Conservation (phyloP, 1,284 basidiomycete species). For the Tilletia indica region DNA sequence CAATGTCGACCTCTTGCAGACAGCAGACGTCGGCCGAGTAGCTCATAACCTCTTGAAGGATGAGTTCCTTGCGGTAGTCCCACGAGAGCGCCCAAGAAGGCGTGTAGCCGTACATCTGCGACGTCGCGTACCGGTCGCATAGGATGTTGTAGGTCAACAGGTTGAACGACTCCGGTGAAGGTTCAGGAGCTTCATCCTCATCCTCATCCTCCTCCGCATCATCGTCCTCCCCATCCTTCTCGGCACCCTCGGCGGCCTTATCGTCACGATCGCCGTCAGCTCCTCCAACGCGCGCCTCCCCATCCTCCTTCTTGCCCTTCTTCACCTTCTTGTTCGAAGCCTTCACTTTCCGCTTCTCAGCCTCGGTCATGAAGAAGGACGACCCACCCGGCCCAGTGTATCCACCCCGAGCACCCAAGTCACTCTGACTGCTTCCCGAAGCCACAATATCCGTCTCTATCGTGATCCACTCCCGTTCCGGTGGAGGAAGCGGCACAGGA, state of each 20-base stretch:
- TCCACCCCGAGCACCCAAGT: constrained; percentile 44
- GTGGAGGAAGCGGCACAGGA: constrained; percentile 77
- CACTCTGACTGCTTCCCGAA: constrained; percentile 46
- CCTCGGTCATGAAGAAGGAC: no score
- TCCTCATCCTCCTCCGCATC: constrained; percentile 13
- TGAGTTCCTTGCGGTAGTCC: constrained; percentile 89
- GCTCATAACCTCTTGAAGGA: constrained; percentile 79
- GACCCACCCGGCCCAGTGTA: constrained; percentile 23
- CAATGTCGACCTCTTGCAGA: constrained; percentile 84
- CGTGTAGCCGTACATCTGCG: constrained; percentile 90
- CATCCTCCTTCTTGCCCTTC: neutral
- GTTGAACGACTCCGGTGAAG: constrained; percentile 67
- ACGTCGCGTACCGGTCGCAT: constrained; percentile 85
- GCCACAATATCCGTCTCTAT: constrained; percentile 68
- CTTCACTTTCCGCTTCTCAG: no score
- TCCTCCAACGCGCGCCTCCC: no score
- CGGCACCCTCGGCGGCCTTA: neutral
- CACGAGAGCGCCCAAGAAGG: constrained; percentile 92
- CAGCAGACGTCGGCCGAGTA: constrained; percentile 88
- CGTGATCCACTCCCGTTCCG: constrained; percentile 77
- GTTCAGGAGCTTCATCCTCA: constrained; percentile 35
- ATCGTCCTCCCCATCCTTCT: neutral
- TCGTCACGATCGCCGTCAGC: no score
- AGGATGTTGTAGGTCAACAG: constrained; percentile 92
- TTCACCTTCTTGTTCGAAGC: neutral